Evolutionary conservation across 2,329 filamentous ascomycete genomes (phyloP).

Genomic region (Colletotrichum coccodes): DNA sequence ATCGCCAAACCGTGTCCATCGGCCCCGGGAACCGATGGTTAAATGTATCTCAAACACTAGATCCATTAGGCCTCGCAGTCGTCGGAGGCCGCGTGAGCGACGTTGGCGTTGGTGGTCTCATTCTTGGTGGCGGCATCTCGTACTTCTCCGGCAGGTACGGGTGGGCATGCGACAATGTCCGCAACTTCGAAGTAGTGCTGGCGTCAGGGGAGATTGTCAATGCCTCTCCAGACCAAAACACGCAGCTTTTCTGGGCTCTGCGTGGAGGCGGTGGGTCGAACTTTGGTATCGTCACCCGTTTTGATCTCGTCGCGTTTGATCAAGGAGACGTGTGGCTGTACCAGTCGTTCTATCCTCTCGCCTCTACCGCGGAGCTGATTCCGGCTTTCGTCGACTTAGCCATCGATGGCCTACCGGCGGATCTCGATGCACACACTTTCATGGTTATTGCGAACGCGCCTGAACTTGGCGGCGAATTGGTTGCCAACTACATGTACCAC

Average conservation of each 20-base stretch:
- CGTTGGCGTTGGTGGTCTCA: conserved; percentile 55
- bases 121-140: conserved; percentile 60
- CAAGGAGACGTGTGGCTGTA: conserved; percentile 43
- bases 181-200: conserved; percentile 58
- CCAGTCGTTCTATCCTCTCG: conserved; percentile 32
- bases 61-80: conserved; percentile 50
- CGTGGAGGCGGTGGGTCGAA: conserved; percentile 54
- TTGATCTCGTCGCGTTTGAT: conserved; percentile 41
- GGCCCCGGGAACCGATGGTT: conserved; percentile 57
- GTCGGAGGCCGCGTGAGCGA: conserved; percentile 53
- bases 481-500: conserved; percentile 33
- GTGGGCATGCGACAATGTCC: conserved; percentile 57
- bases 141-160: conserved; percentile 57
- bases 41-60: conserved; percentile 51
- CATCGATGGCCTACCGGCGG: conserved; percentile 31
- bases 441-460: conserved; percentile 31
- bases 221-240: conserved; percentile 46
- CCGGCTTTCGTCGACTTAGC: conserved; percentile 27
- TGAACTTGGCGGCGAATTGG: conserved; percentile 13
- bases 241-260: conserved; percentile 56
- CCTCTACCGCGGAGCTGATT: conserved; percentile 31
- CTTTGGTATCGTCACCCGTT: conserved; percentile 48
- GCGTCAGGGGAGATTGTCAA: conserved; percentile 54
- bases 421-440: conserved; percentile 37
- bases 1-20: conserved; percentile 48